Evolutionary conservation across 495 filamentous ascomycete genomes (phyloP).

Genomic region (Penicillium nucicola): DNA sequence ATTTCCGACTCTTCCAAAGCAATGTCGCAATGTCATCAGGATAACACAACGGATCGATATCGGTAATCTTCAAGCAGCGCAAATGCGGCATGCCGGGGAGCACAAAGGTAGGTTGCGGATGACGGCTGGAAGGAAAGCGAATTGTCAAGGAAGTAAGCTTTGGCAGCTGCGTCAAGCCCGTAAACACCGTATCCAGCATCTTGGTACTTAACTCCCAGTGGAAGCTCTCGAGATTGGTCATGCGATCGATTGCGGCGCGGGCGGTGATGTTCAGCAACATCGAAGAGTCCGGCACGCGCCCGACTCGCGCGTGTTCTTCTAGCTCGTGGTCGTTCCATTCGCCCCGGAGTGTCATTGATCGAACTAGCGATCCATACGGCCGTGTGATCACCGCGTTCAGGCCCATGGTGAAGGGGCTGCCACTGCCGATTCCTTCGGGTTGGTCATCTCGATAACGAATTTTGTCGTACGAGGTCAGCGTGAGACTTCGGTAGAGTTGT

Average conservation of each 20-base stretch:
- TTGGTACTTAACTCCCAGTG: slow-evolving; percentile 64
- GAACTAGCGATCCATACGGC: slow-evolving; percentile 49
- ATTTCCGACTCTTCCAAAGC: slow-evolving; percentile 47
- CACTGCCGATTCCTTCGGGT: slow-evolving; percentile 59
- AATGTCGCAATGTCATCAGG: slow-evolving; percentile 61
- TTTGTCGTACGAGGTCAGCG: slow-evolving; percentile 56
- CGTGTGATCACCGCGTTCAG: slow-evolving; percentile 59
- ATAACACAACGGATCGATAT: slow-evolving; percentile 65
- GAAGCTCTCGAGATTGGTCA: slow-evolving; percentile 53
- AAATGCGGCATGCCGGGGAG: slow-evolving; percentile 58
- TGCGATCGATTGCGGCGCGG: slow-evolving; percentile 57
- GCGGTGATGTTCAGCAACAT: slow-evolving; percentile 63
- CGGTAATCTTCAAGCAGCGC: slow-evolving; percentile 47
- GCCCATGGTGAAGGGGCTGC: slow-evolving; percentile 61
- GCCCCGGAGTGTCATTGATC: slow-evolving; percentile 51
- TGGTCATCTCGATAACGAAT: slow-evolving; percentile 58
- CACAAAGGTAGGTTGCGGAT: slow-evolving; percentile 55
- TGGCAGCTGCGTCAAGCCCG: slow-evolving; percentile 46
- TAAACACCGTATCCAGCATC: slow-evolving; percentile 57
- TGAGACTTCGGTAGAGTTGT: slow-evolving; percentile 55
- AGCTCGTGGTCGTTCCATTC: slow-evolving; percentile 56
- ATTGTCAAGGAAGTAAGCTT: slow-evolving; percentile 54
- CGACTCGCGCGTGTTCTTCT: slow-evolving; percentile 54
- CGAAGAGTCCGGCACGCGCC: slow-evolving; percentile 57
- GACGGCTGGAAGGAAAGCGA: slow-evolving; percentile 52